phyloP scores from a whole-genome alignment of 2,329 filamentous ascomycete species.

The Aureobasidium lini region DNA sequence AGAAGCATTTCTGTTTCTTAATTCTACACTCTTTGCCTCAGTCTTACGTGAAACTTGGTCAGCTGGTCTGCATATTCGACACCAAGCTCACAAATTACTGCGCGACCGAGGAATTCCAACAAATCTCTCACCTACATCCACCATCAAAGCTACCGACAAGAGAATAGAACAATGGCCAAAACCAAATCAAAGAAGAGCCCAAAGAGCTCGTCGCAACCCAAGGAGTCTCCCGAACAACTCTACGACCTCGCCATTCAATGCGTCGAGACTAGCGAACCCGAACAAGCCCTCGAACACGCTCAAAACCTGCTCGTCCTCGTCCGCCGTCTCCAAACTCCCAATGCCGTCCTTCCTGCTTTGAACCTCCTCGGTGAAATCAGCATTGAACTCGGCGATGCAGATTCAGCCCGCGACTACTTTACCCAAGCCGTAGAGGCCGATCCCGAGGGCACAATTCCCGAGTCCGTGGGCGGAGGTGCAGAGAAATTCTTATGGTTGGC shows the following conservation, averaged over 20 bases:
- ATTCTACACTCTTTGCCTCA: not conserved
- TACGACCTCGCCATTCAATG: constrained; percentile 50
- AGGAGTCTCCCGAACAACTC: constrained; percentile 47
- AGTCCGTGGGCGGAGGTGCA: constrained; percentile 69
- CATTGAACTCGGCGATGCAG: constrained; percentile 74
- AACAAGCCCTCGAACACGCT: constrained; percentile 49
- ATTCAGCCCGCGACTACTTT: constrained; percentile 66
- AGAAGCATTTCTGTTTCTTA: not conserved
- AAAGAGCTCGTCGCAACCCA: constrained; percentile 24
- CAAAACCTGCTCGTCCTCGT: constrained; percentile 46
- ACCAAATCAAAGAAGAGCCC: constrained; percentile 42
- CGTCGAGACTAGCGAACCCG: constrained; percentile 51
- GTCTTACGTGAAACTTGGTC: not conserved
- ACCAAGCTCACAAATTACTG: not conserved
- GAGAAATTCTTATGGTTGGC: constrained; percentile 95
- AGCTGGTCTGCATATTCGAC: not conserved
- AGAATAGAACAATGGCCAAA: constrained; percentile 39
- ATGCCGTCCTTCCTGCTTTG: constrained; percentile 50
- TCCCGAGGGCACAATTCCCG: constrained; percentile 61
- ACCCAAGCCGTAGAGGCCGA: constrained; percentile 67
- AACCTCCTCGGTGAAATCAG: constrained; percentile 75
- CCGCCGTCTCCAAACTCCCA: constrained; percentile 31
- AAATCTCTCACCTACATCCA: not conserved
- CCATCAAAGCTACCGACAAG: not conserved
- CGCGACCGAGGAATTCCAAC: not conserved